Evolutionary conservation across 495 filamentous ascomycete genomes (phyloP).

Genomic region (Staphylotrichum tortipilum): DNA sequence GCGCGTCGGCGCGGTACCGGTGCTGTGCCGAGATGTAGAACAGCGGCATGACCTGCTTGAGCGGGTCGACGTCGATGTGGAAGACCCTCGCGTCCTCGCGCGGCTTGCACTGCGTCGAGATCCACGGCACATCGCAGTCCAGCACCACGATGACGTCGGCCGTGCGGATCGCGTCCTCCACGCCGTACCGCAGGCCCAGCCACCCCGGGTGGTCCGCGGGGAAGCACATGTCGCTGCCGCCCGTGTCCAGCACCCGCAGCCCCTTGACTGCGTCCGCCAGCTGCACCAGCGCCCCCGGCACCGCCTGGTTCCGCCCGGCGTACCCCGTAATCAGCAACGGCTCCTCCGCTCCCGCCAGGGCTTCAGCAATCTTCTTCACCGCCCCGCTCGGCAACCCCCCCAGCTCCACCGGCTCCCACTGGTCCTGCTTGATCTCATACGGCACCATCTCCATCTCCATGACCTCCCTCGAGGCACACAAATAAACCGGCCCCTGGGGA

Average conservation of each 20-base stretch:
- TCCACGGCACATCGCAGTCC: constrained; percentile 72
- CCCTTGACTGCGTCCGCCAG: constrained; percentile 72
- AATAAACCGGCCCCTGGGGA: constrained; percentile 79
- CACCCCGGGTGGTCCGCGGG: constrained; percentile 65
- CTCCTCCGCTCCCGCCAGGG: constrained; percentile 62
- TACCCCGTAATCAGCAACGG: constrained; percentile 82
- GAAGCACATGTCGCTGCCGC: constrained; percentile 93
- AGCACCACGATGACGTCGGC: constrained; percentile 81
- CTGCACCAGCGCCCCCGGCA: constrained; percentile 63
- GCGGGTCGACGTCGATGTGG: constrained; percentile 78
- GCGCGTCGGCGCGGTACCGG: constrained; percentile 68
- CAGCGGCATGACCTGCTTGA: constrained; percentile 80
- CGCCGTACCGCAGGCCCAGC: constrained; percentile 69
- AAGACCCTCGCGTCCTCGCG: constrained; percentile 56
- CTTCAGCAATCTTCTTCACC: constrained; percentile 58
- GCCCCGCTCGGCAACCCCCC: constrained; percentile 61
- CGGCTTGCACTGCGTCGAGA: constrained; percentile 52
- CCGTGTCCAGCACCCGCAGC: constrained; percentile 77
- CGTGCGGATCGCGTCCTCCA: constrained; percentile 61
- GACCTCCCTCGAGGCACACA: constrained; percentile 75
- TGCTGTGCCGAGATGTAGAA: constrained; percentile 68
- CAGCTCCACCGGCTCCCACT: constrained; percentile 69
- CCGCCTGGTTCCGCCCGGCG: constrained; percentile 62
- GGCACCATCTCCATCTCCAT: constrained; percentile 89
- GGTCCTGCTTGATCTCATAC: constrained; percentile 61